A percentile compares a stretch with the other conserved stretches of the same genome.
phyloP scores from a whole-genome alignment of 176 grass and related monocot species.

The Miscanthus lutarioriparius region DNA sequence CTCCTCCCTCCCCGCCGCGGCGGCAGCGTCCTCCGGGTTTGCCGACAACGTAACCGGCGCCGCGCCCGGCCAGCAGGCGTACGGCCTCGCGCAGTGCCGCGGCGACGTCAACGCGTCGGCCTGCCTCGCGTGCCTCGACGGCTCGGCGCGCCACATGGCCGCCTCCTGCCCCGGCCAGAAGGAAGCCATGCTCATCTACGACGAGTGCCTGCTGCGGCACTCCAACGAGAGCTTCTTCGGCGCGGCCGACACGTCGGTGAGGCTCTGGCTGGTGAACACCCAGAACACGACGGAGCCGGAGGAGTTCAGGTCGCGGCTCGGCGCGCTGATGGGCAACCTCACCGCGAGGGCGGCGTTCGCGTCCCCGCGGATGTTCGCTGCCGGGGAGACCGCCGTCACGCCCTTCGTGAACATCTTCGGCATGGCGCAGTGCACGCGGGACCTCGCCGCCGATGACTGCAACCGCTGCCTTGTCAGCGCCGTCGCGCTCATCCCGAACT shows the following conservation, averaged over 20 bases:
- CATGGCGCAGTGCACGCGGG: slow-evolving; percentile 57
- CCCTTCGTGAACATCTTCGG: slow-evolving; percentile 31
- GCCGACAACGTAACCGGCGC: slow-evolving; percentile 29
- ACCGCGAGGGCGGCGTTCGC: slow-evolving; percentile 5
- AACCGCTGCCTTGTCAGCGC: slow-evolving; percentile 14
- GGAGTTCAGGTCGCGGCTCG: slow-evolving; percentile 17
- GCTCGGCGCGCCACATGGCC: neutral
- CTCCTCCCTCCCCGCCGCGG: slow-evolving; percentile 29
- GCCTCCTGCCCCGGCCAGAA: slow-evolving; percentile 28
- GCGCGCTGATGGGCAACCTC: slow-evolving; percentile 41
- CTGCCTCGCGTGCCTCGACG: slow-evolving; percentile 43
- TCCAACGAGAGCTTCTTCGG: slow-evolving; percentile 42
- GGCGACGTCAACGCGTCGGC: slow-evolving; percentile 21
- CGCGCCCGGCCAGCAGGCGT: slow-evolving; percentile 9
- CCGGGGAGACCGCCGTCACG: neutral
- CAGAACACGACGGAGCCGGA: neutral
- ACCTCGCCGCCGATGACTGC: slow-evolving; percentile 41
- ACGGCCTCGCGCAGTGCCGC: slow-evolving; percentile 58
- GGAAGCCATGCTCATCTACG: slow-evolving; percentile 1
- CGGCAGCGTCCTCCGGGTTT: slow-evolving; percentile 27
- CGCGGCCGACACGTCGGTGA: neutral
- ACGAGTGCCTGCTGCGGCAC: slow-evolving; percentile 48
- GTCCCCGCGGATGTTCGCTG: slow-evolving; percentile 46
- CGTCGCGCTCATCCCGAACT: neutral
- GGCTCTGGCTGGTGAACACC: fast-evolving